Evolutionary conservation across 805 yeast species (phyloP).

Genomic region (Citeromyces matritensis): DNA sequence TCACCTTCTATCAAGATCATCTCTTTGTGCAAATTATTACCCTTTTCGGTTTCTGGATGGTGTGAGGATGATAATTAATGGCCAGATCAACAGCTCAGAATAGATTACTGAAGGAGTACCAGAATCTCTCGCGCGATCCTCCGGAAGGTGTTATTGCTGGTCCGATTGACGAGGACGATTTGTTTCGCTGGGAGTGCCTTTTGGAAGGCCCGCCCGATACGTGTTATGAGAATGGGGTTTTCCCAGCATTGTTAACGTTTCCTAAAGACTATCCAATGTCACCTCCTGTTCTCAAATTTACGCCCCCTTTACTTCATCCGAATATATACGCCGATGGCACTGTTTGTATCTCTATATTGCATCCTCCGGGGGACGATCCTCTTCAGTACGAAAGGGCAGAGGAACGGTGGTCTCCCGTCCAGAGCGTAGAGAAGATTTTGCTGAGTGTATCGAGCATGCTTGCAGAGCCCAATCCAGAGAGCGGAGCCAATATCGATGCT

Average conservation of each 20-base stretch:
- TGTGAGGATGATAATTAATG: too few relatives aligned
- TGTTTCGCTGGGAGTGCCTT: constrained; percentile 36
- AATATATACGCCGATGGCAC: constrained; percentile 90
- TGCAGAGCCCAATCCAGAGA: constrained; percentile 92
- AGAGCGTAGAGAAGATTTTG: constrained; percentile 91
- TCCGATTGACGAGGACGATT: constrained; percentile 40
- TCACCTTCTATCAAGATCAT: constrained; percentile 74
- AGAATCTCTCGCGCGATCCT: constrained; percentile 70
- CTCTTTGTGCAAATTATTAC: background rate
- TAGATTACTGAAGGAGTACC: constrained; percentile 77
- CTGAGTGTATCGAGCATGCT: constrained; percentile 90
- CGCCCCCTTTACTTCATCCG: constrained; percentile 82
- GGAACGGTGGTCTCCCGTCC: constrained; percentile 97
- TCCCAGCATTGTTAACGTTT: constrained; percentile 30
- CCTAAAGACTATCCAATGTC: constrained; percentile 36
- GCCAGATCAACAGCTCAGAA: constrained; percentile 49
- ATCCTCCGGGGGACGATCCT: constrained; percentile 96
- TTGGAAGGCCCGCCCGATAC: constrained; percentile 38
- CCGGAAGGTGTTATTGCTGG: constrained; percentile 96
- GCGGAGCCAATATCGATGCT: constrained; percentile 80
- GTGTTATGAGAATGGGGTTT: constrained; percentile 33
- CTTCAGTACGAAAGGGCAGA: constrained; percentile 89
- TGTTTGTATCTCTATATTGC: constrained; percentile 90
- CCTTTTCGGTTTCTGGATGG: too few relatives aligned
- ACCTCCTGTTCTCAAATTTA: constrained; percentile 48